Percentiles rank a stretch among this genome's conserved stretches.
These are phyloP conservation scores for Calvatia gigantea DNA, from an alignment of 768 basidiomycete genomes.

Conservation along the genomic window DNA sequence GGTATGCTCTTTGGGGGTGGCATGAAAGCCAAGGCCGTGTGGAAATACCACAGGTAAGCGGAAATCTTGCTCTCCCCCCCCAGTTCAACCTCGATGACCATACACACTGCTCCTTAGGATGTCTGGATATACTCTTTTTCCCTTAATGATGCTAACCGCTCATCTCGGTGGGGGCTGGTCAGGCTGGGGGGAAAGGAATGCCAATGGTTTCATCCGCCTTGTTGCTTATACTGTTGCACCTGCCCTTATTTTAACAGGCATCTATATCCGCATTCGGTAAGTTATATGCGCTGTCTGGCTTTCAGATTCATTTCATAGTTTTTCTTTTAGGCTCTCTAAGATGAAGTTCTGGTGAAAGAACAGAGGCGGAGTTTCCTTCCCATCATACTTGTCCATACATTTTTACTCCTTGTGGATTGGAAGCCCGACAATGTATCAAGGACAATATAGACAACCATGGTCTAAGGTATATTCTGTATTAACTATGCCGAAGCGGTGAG, in stretches of 20 bases:
- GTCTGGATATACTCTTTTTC: conserved; percentile 72
- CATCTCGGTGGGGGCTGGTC: conserved; percentile 74
- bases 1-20: conserved; percentile 72
- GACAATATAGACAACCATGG: background rate
- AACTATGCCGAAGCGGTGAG: conserved; percentile 14
- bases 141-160: conserved; percentile 55
- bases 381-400: background rate
- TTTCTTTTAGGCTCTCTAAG: conserved; percentile 50
- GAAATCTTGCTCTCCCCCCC: background rate
- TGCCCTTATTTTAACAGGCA: conserved; percentile 36
- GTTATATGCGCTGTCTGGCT: too few relatives aligned
- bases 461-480: background rate
- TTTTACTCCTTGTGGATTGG: background rate
- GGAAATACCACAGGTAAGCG: conserved; percentile 78
- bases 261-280: conserved; percentile 53
- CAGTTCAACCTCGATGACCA: conserved; percentile 1
- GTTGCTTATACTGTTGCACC: conserved; percentile 56
- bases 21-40: conserved; percentile 64
- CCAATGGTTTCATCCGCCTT: conserved; percentile 35
- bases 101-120: conserved; percentile 38
- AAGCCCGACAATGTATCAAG: background rate
- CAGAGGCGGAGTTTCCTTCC: too few relatives aligned
- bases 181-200: conserved; percentile 45
- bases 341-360: conserved; percentile 34
- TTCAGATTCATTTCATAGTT: too few relatives aligned